phyloP scores from a whole-genome alignment of 768 basidiomycete genomes.

The Hemileccinum impolitum region DNA sequence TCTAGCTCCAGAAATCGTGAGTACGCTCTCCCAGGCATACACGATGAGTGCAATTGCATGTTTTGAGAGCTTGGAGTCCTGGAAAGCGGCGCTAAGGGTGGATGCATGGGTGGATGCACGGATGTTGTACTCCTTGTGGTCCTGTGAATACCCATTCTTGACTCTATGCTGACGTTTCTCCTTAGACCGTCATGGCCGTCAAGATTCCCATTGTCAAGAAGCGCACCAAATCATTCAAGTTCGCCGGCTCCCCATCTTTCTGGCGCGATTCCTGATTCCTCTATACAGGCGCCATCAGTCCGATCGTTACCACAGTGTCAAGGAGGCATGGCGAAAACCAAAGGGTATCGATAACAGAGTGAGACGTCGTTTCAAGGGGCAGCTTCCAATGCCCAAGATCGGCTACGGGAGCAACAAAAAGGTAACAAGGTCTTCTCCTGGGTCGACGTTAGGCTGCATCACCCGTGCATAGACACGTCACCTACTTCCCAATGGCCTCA shows the following conservation, averaged over 20 bases:
- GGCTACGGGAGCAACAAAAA: conserved; percentile 81
- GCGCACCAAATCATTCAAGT: conserved; percentile 97
- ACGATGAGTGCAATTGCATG: neutral
- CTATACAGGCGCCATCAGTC: conserved; percentile 88
- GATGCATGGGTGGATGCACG: conserved; percentile 20
- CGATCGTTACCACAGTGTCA: conserved; percentile 94
- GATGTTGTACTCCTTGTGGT: conserved; percentile 19
- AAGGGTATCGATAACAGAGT: conserved; percentile 99
- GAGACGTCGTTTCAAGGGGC: conserved; percentile 92
- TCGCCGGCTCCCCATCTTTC: conserved; percentile 29
- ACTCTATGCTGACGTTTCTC: conserved; percentile 11
- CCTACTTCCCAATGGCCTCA: conserved; percentile 91
- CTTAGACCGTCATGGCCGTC: conserved; percentile 42
- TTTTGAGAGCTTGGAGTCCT: neutral
- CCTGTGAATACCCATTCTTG: neutral
- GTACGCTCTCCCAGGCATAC: conserved; percentile 28
- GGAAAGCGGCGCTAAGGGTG: conserved; percentile 8
- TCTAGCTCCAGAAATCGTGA: conserved; percentile 53
- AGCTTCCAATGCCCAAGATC: conserved; percentile 91
- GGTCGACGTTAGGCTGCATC: conserved; percentile 2
- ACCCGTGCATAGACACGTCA: conserved; percentile 69
- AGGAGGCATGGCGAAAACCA: conserved; percentile 99
- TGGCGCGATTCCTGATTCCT: conserved; percentile 11
- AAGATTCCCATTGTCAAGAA: conserved; percentile 87
- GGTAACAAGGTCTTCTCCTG: conserved; percentile 43